These are phyloP conservation scores for Ganoderma sinense DNA, from an alignment of 1,284 basidiomycete species.

Conservation along the genomic window DNA sequence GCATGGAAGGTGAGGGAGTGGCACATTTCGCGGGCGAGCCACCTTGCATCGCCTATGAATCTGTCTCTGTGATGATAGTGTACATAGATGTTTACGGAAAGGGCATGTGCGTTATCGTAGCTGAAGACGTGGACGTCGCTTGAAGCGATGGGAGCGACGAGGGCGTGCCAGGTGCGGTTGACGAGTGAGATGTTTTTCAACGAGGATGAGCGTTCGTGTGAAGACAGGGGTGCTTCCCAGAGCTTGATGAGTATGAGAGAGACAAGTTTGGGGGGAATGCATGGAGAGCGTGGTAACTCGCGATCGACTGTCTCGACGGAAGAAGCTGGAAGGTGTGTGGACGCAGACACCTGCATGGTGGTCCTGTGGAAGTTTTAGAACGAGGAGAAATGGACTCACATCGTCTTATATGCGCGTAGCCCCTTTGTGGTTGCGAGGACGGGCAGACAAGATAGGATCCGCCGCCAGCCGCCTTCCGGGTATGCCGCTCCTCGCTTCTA, in stretches of 20 bases:
- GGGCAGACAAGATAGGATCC: too few relatives aligned
- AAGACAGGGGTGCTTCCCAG: slow-evolving; percentile 42
- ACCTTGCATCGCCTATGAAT: too few relatives aligned
- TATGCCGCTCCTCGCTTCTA: too few relatives aligned
- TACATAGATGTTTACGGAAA: too few relatives aligned
- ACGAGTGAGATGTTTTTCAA: slow-evolving; percentile 43
- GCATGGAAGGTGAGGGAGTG: slow-evolving; percentile 41
- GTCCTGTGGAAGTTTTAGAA: too few relatives aligned
- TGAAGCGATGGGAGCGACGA: slow-evolving; percentile 42
- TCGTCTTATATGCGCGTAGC: too few relatives aligned
- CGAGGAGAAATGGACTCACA: not conserved
- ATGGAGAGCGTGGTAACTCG: slow-evolving; percentile 19
- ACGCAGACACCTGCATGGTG: not conserved
- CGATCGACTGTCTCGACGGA: too few relatives aligned
- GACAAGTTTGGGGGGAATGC: slow-evolving; percentile 46
- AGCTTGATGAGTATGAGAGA: slow-evolving; percentile 43
- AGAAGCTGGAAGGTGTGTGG: not conserved
- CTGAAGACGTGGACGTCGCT: slow-evolving; percentile 43
- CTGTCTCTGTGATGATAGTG: too few relatives aligned
- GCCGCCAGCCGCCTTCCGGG: too few relatives aligned
- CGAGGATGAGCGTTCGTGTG: slow-evolving; percentile 40
- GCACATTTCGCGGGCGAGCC: too few relatives aligned
- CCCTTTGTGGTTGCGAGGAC: too few relatives aligned
- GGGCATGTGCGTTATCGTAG: slow-evolving; percentile 36
- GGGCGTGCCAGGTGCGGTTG: too few relatives aligned